Conservation (phyloP, 306 rosid species). For the Ochetophila trinervis region DNA sequence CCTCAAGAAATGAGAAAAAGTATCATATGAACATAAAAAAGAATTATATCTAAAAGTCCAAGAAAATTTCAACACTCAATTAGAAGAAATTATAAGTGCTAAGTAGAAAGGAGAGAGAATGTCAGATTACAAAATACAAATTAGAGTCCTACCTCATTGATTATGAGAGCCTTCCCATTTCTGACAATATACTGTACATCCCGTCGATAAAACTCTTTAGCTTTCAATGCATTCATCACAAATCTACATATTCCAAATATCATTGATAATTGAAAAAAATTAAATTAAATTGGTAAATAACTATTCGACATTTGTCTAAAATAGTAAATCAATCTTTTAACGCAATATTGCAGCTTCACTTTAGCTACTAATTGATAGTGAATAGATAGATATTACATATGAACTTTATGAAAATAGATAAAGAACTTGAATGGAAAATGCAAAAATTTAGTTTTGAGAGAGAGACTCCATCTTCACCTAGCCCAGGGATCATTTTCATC, state of each 20-base stretch:
- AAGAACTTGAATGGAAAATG: background rate
- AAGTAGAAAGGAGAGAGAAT: background rate
- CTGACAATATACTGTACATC: conserved; percentile 93
- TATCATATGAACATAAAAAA: no score
- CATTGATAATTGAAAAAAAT: conserved; percentile 16
- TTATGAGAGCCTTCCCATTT: conserved; percentile 93
- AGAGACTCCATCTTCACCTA: conserved; percentile 48
- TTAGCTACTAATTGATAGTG: no score
- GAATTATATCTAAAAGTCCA: no score
- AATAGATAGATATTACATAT: no score
- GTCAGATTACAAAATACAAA: background rate
- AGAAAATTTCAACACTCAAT: background rate
- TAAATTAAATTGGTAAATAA: background rate
- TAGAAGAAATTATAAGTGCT: background rate
- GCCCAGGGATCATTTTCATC: conserved; percentile 99
- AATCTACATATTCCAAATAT: conserved; percentile 56
- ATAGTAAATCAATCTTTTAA: background rate
- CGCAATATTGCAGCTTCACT: conserved; percentile 11
- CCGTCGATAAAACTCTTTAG: conserved; percentile 87
- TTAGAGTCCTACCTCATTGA: conserved; percentile 66
- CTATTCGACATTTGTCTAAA: background rate
- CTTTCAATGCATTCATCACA: conserved; percentile 93
- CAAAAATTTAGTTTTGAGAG: conserved; percentile 10
- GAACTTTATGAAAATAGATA: conserved; percentile 5
- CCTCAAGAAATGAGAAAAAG: no score